Evolutionary conservation across 2,329 filamentous ascomycete genomes (phyloP).

Genomic region (Scedosporium boydii): DNA sequence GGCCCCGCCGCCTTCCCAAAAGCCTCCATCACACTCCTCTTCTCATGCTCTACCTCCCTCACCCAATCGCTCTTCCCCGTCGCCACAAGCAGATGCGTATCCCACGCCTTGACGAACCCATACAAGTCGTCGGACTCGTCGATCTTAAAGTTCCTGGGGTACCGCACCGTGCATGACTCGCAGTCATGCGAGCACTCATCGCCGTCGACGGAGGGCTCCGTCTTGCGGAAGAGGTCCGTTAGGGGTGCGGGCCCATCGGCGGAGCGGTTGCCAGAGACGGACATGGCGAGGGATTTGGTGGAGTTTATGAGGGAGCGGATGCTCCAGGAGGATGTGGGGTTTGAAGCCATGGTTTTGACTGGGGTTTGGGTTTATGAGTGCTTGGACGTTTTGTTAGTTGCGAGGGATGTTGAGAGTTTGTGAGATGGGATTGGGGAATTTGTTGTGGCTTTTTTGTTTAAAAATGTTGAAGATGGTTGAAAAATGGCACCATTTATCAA

Average conservation of each 20-base stretch:
- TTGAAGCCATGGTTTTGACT: background rate
- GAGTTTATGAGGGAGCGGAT: conserved; percentile 26
- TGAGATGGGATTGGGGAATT: too few species aligned
- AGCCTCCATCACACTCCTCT: conserved; percentile 74
- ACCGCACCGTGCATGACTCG: conserved; percentile 66
- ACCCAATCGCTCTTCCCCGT: conserved; percentile 98
- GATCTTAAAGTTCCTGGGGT: conserved; percentile 63
- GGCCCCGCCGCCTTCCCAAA: conserved; percentile 50
- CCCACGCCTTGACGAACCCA: conserved; percentile 77
- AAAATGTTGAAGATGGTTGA: background rate
- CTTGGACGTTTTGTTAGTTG: too few species aligned
- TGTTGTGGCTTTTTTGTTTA: background rate
- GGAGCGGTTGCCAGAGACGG: background rate
- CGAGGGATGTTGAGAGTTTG: too few species aligned
- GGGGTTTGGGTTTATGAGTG: too few species aligned
- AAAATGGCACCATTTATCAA: background rate
- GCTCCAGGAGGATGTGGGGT: conserved; percentile 10
- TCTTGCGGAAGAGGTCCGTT: conserved; percentile 59
- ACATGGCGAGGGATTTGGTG: conserved; percentile 1
- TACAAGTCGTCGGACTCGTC: conserved; percentile 74
- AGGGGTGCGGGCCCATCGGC: conserved; percentile 18
- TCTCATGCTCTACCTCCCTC: conserved; percentile 77
- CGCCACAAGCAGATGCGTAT: conserved; percentile 80
- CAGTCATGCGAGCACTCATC: conserved; percentile 88
- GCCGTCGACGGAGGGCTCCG: conserved; percentile 68